These are phyloP conservation scores for Lathyrus tuberosus DNA, from an alignment of 306 rosid genomes.

Conservation along the genomic window DNA sequence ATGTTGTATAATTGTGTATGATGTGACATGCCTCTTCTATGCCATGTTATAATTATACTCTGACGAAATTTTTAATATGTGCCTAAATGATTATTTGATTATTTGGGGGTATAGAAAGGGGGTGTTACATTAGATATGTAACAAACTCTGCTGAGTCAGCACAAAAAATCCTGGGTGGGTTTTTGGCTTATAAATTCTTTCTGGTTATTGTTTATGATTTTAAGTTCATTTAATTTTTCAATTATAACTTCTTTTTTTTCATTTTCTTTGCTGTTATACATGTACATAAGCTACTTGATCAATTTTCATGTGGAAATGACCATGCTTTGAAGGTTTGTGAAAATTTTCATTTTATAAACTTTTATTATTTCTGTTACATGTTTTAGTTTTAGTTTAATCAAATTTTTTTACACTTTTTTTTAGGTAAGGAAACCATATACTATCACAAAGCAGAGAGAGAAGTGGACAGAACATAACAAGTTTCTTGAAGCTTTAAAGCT, in stretches of 20 bases:
- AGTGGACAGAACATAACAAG: conserved; percentile 86
- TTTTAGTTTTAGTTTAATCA: conserved; percentile 20
- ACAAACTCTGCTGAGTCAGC: background rate
- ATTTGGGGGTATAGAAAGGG: too few relatives aligned
- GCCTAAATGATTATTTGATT: too few relatives aligned
- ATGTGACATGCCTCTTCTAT: too few relatives aligned
- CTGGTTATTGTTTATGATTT: conserved; percentile 29
- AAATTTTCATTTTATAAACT: background rate
- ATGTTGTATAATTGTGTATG: too few relatives aligned
- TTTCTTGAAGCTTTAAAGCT: conserved; percentile 84
- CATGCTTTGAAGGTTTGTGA: conserved; percentile 61
- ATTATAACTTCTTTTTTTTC: background rate
- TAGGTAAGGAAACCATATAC: conserved; percentile 87
- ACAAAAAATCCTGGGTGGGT: background rate
- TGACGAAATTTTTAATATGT: too few relatives aligned
- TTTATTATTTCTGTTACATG: conserved; percentile 28
- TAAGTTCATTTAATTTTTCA: conserved; percentile 16
- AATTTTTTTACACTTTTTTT: conserved; percentile 8
- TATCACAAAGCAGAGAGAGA: conserved; percentile 79
- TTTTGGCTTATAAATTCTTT: conserved; percentile 3
- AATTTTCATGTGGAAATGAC: conserved; percentile 56
- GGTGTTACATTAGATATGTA: background rate
- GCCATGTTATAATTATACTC: too few relatives aligned
- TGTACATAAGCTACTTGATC: conserved; percentile 47
- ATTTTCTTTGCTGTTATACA: conserved; percentile 33